phyloP scores from a whole-genome alignment of 208 protist genomes.

The Sergeia podlipaevii region DNA sequence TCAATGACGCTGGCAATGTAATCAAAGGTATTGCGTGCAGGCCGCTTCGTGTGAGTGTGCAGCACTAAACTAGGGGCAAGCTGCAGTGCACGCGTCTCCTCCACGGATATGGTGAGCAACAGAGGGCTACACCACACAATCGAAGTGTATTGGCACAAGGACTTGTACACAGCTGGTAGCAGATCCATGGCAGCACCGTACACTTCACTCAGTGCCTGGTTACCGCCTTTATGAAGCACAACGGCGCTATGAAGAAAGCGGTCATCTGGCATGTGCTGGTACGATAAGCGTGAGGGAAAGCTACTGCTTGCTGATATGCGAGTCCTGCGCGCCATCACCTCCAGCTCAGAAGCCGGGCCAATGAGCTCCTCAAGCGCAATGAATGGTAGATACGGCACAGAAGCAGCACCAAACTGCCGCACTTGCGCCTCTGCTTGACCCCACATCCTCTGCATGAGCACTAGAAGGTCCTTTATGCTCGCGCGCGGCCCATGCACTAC shows the following conservation, averaged over 20 bases:
- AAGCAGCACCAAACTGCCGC: conserved; percentile 1
- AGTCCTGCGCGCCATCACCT: not conserved
- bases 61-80: conserved; percentile 25
- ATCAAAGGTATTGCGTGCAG: conserved; percentile 3
- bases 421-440: conserved; percentile 10
- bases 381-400: conserved; percentile 20
- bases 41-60: conserved; percentile 25
- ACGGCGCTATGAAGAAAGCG: conserved; percentile 29
- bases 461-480: conserved; percentile 14
- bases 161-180: conserved; percentile 46
- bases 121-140: conserved; percentile 68
- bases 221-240: conserved; percentile 30
- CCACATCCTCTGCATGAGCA: conserved; percentile 30
- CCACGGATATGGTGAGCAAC: conserved; percentile 39
- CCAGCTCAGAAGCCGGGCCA: conserved; percentile 2
- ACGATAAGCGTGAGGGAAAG: not conserved
- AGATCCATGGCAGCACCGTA: conserved; percentile 47
- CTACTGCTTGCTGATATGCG: not conserved
- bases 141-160: conserved; percentile 30
- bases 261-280: conserved; percentile 15
- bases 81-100: conserved; percentile 8
- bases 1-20: too few relatives aligned
- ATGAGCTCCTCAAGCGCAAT: conserved; percentile 19
- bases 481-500: conserved; percentile 2
- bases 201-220: conserved; percentile 28